Evolutionary conservation across 345 rosid species (phyloP), one percentile per base, ranked within the genome.

Genomic region (Syzygium aromaticum): DNA sequence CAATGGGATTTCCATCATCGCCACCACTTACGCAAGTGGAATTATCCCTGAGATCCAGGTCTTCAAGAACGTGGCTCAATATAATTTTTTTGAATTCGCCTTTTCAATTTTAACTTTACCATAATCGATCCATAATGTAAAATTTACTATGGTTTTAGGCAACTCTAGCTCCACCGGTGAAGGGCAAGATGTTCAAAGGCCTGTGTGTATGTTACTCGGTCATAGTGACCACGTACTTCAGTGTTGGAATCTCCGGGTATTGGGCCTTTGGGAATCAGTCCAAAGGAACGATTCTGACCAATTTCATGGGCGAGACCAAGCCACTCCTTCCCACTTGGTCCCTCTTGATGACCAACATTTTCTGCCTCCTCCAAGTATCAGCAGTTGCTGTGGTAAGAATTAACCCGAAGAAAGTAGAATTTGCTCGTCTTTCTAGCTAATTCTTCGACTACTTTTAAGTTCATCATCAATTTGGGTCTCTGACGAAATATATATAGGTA

Each of bases 11-110:
- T 91, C 93, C 16, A 91, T 93, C 89, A 92, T 93, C 10, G 88
- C 92, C 30, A 93, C 94, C 54, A 89, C 94, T 8, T 93, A 89
- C 85, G 95, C 90, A 2, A 86, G 93, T 61, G 97, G 94, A 77
- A 94, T 94, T 22, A 92, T 94, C 46, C 95, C 95, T 14, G 96
- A 94, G 88, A 94, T 93, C 61, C 96, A 94, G 94, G 94, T 92
- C 46, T 9, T 33, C 46, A 11, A 38, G 14, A 33, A 25, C 6
- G 80, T 23, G 25, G 7, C 80, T 67, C 25, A 12, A 17, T 67
- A 33, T 33, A 9, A 33, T 40, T 21, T 23, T 33, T 46, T 67
- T 33, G 2, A 23, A 9, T 4, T 33, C 1, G 14, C 25, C 80
- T 2, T 67, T 67, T 67, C 56, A 19, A 14, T 19, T 25, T 52